Evolutionary conservation across 371 early-diverging fungal species (phyloP), one percentile per base, ranked within the genome.

Genomic region (Mortierella sp.): DNA sequence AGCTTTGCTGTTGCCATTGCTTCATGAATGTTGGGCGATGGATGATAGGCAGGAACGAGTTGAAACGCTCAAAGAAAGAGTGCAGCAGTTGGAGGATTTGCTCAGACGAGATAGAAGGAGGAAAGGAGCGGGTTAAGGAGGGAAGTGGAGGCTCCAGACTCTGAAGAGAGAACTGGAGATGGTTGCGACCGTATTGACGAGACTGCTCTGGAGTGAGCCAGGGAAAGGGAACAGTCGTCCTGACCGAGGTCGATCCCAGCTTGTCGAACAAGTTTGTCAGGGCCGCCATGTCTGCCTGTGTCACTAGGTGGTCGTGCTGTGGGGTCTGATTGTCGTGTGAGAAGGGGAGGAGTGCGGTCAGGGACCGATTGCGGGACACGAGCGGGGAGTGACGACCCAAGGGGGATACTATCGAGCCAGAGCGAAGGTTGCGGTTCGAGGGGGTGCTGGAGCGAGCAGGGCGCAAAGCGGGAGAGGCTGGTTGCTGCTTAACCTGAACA

Each of bases 1-100:
- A 76, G 12, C 32, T 11, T 27, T 57, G 50, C 37, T 50, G 78
- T 8, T 65, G 61, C 70, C 65, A 76, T 43, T 78, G 78, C 42
- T 67, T 64, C 64, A 85, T 72, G 55, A 90, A 88, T 21, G 89
- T 80, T 6, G 82, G 70, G 50, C 83, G 82, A 72, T 90, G 85
- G 19, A 90, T 52, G 14, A 90, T 69, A 3, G 92, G 91, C 30
- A 87, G 82, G 50, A 82, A 84, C 0, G 89, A 87, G 71, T 93
- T 86, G 15, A 91, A 81, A 50, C 80, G 79, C 34, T 83, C 76
- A 79, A 93, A 92, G 80, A 84, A 92, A 31, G 84, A 64, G 27
- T 83, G 78, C 30, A 91, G 59, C 11, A 91, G 80, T 8, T 81
- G 75, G 12, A 62, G 65, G 26, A 80, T 79, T 19, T 81, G 81